phyloP scores from a whole-genome alignment of 208 protist genomes.

The Porcisia deanei region DNA sequence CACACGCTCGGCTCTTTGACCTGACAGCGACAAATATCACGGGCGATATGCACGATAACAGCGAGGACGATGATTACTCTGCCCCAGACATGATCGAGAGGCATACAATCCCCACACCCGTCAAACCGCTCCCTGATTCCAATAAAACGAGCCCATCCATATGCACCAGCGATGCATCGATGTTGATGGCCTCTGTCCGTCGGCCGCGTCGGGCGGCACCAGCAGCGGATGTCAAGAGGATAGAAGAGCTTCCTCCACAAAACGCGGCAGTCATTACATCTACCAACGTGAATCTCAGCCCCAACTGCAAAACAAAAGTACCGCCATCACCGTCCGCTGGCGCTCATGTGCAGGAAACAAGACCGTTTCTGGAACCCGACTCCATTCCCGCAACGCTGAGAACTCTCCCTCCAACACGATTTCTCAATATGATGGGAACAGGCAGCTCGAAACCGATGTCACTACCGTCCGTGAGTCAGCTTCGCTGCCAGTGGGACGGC shows the following conservation, averaged over 20 bases:
- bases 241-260: too few relatives aligned
- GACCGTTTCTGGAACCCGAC: background rate
- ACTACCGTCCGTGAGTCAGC: background rate
- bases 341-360: too few relatives aligned
- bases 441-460: background rate
- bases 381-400: background rate
- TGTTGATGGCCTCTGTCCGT: conserved; percentile 19
- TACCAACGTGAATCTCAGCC: too few relatives aligned
- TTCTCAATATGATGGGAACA: background rate
- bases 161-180: background rate
- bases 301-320: background rate
- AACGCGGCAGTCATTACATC: background rate
- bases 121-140: background rate
- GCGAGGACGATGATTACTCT: background rate
- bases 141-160: background rate
- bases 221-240: background rate
- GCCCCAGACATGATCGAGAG: background rate
- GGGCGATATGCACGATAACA: background rate
- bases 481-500: background rate
- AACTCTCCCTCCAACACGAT: too few relatives aligned
- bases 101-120: background rate
- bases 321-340: background rate
- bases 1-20: background rate
- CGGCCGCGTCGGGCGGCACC: conserved; percentile 6
- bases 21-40: conserved; percentile 6